These are phyloP conservation scores for Corinectria fuckeliana DNA, from an alignment of 2,329 filamentous ascomycete species.

Conservation along the genomic window DNA sequence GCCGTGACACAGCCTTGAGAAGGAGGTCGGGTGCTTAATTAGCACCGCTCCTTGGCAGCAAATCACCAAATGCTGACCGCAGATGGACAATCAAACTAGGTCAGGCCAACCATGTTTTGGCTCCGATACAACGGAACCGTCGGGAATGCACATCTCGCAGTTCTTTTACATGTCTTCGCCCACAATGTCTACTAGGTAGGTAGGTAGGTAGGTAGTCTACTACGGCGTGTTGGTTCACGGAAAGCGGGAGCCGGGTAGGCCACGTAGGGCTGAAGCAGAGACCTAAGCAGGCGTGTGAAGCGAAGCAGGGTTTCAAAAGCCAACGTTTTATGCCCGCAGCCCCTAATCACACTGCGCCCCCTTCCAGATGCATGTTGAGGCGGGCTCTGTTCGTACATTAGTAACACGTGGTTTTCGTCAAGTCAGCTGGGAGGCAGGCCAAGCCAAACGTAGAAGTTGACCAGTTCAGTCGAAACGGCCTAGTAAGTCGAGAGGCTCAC, in stretches of 20 bases:
- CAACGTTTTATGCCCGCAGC: background rate
- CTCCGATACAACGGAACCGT: background rate
- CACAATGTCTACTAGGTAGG: too few relatives aligned
- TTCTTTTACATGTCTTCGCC: too few relatives aligned
- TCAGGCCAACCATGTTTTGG: background rate
- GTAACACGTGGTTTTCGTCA: background rate
- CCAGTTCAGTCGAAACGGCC: too few relatives aligned
- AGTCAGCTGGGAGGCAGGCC: too few relatives aligned
- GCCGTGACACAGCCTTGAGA: background rate
- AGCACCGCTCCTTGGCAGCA: background rate
- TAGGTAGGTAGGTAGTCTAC: too few relatives aligned
- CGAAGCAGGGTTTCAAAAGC: background rate
- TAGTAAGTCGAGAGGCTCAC: too few relatives aligned
- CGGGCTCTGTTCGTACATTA: too few relatives aligned
- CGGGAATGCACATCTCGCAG: background rate
- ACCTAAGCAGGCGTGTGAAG: background rate
- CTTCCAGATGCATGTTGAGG: background rate
- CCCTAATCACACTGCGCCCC: background rate
- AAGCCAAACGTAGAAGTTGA: too few relatives aligned
- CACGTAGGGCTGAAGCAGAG: slow-evolving; percentile 1
- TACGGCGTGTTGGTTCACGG: background rate
- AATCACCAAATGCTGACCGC: background rate
- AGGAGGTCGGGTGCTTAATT: background rate
- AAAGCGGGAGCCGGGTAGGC: background rate
- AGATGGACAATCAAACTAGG: background rate